Evolutionary conservation across 2,329 filamentous ascomycete genomes (phyloP).

Genomic region (Daldinia sp.): DNA sequence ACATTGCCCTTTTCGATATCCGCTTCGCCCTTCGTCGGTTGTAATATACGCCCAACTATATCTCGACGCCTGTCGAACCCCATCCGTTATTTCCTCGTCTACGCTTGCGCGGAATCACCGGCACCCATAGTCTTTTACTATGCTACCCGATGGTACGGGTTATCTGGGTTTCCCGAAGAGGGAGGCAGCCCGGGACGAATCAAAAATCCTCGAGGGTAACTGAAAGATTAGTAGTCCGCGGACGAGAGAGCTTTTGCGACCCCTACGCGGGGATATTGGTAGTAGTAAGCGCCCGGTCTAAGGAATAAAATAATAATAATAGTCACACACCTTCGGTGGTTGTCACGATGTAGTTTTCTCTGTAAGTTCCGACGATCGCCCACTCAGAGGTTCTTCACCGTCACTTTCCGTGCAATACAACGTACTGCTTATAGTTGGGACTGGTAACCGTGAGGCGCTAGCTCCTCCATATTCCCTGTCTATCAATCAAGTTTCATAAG

Average conservation of each 20-base stretch:
- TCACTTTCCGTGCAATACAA: slow-evolving; percentile 18
- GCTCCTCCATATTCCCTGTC: slow-evolving; percentile 7
- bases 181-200: slow-evolving; percentile 25
- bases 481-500: slow-evolving; percentile 24
- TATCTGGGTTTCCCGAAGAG: slow-evolving; percentile 2
- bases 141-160: slow-evolving; percentile 12
- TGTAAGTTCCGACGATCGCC: slow-evolving; percentile 27
- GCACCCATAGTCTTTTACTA: slow-evolving; percentile 16
- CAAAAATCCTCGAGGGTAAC: slow-evolving; percentile 24
- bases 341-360: slow-evolving; percentile 12
- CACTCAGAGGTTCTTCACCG: slow-evolving; percentile 11
- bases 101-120: slow-evolving; percentile 19
- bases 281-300: neutral
- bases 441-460: slow-evolving; percentile 15
- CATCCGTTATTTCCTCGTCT: slow-evolving; percentile 14
- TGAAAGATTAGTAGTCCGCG: slow-evolving; percentile 21
- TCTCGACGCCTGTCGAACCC: slow-evolving; percentile 20
- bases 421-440: slow-evolving; percentile 11
- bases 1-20: slow-evolving; percentile 40
- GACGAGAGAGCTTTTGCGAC: slow-evolving; percentile 10
- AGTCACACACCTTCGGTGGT: slow-evolving; percentile 24
- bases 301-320: slow-evolving; percentile 15
- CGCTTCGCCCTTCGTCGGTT: slow-evolving; percentile 17
- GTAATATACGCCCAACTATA: slow-evolving; percentile 34
- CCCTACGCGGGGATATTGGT: slow-evolving; percentile 11